phyloP scores from a whole-genome alignment of 371 early-diverging fungal genomes.

The Mortierella sp. region DNA sequence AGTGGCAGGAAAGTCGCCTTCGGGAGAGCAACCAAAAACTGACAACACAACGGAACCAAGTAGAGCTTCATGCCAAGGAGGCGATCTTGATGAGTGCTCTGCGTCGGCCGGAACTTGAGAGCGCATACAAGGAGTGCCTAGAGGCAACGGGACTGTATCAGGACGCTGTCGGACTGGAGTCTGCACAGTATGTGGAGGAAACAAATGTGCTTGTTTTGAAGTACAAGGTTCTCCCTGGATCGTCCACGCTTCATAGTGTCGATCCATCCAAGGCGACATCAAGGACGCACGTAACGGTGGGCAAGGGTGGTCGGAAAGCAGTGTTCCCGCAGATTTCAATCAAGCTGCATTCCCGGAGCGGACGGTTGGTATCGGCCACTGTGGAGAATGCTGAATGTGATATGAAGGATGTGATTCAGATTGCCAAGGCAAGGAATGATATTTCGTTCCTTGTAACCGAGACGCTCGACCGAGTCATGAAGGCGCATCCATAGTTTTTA shows the following conservation, averaged over 20 bases:
- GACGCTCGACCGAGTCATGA: constrained; percentile 38
- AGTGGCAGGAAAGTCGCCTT: constrained; percentile 56
- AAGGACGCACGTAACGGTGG: constrained; percentile 1
- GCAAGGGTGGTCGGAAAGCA: constrained; percentile 25
- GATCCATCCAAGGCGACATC: constrained; percentile 4
- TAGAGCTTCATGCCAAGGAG: constrained; percentile 46
- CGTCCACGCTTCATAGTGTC: constrained; percentile 25
- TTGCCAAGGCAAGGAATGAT: constrained; percentile 48
- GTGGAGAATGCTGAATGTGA: constrained; percentile 51
- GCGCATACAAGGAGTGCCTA: constrained; percentile 41
- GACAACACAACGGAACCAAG: constrained; percentile 19
- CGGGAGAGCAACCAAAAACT: constrained; percentile 38
- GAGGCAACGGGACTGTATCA: constrained; percentile 41
- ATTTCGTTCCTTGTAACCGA: constrained; percentile 48
- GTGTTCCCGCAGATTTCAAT: constrained; percentile 37
- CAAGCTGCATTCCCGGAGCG: constrained; percentile 45
- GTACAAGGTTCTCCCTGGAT: constrained; percentile 41
- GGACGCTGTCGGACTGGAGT: constrained; percentile 52
- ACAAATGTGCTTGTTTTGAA: constrained; percentile 33
- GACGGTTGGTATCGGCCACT: constrained; percentile 37
- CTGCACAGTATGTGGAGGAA: constrained; percentile 37
- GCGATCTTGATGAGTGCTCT: constrained; percentile 44
- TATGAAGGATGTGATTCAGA: constrained; percentile 50
- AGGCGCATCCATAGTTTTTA: constrained; percentile 34
- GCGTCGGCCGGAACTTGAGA: constrained; percentile 49